Percentiles rank a stretch among this genome's conserved stretches.
Evolutionary conservation across 2,329 filamentous ascomycete genomes (phyloP).

Genomic region (Pestalotiopsis sp.): DNA sequence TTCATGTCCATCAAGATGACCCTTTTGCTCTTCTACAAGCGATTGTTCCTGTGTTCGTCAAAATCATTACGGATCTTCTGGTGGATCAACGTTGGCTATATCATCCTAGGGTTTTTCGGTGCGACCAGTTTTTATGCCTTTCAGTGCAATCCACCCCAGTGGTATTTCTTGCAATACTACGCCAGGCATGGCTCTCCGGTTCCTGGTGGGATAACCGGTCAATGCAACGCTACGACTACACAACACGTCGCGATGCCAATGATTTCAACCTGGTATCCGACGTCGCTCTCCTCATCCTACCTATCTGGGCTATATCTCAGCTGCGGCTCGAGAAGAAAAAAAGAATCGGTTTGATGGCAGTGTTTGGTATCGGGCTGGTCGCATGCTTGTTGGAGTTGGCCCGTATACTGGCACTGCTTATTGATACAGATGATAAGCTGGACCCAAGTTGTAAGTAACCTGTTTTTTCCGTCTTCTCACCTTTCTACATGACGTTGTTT

Average conservation of each 20-base stretch:
- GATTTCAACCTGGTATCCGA: constrained; percentile 26
- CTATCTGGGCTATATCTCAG: constrained; percentile 25
- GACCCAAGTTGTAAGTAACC: constrained; percentile 25
- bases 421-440: constrained; percentile 25
- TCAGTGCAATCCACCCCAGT: constrained; percentile 25
- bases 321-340: constrained; percentile 22
- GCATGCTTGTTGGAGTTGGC: constrained; percentile 26
- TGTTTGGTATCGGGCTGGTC: constrained; percentile 26
- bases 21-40: constrained; percentile 27
- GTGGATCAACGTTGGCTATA: constrained; percentile 27
- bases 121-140: constrained; percentile 27
- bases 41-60: constrained; percentile 24
- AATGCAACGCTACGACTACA: constrained; percentile 26
- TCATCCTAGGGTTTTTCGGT: constrained; percentile 27
- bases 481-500: too few species aligned
- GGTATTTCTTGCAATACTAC: constrained; percentile 27
- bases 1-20: constrained; percentile 28
- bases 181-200: constrained; percentile 17
- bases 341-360: constrained; percentile 25
- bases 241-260: constrained; percentile 24
- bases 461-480: too few species aligned
- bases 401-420: constrained; percentile 23
- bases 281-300: constrained; percentile 22
- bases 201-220: constrained; percentile 19
- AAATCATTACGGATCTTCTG: constrained; percentile 24